Evolutionary conservation across 768 basidiomycete genomes (phyloP), one percentile per base, ranked within the genome.

Genomic region (Calocybe gangraenosa): DNA sequence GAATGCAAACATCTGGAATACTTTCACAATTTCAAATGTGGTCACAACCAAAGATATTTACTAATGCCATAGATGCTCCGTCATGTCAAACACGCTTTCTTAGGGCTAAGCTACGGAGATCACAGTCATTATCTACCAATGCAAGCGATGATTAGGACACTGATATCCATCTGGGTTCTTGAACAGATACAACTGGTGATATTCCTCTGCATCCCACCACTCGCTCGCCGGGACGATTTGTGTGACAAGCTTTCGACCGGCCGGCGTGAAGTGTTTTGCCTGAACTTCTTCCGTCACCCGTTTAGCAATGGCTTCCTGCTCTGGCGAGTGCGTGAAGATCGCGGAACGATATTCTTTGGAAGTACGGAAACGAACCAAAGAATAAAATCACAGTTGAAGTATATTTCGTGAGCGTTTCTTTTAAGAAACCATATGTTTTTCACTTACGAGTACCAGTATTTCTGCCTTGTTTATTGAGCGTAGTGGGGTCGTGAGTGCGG

Each of bases 311-410:
- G 70, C 59, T 31, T 69, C 67, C 61, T 97, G 95, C 53, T 87
- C 88, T 0, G 76, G 71, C 0, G 80, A 76, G 55, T 86, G 69
- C 11, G 79, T 84, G 65, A 93, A 97, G 59, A 98, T 95, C 10
- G 81, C 90, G 1, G 92, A 93, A 39, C 95, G 90, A 62, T 97
- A 97, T 65, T 97, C 91, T 88, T n/a, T n/a, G n/a, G n/a, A n/a
- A n/a, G n/a, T n/a, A n/a, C n/a, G n/a, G n/a, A n/a, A n/a, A n/a
- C n/a, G n/a, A n/a, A n/a, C n/a, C n/a, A n/a, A n/a, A n/a, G n/a
- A n/a, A n/a, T n/a, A n/a, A n/a, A n/a, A n/a, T n/a, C n/a, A n/a
- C n/a, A n/a, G n/a, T n/a, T n/a, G n/a, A n/a, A n/a, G n/a, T n/a
- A n/a, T n/a, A n/a, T n/a, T n/a, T n/a, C n/a, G n/a, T n/a, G n/a